Evolutionary conservation across 768 basidiomycete genomes (phyloP), one percentile per base, ranked within the genome.

Genomic region (Termitomyces sp.): DNA sequence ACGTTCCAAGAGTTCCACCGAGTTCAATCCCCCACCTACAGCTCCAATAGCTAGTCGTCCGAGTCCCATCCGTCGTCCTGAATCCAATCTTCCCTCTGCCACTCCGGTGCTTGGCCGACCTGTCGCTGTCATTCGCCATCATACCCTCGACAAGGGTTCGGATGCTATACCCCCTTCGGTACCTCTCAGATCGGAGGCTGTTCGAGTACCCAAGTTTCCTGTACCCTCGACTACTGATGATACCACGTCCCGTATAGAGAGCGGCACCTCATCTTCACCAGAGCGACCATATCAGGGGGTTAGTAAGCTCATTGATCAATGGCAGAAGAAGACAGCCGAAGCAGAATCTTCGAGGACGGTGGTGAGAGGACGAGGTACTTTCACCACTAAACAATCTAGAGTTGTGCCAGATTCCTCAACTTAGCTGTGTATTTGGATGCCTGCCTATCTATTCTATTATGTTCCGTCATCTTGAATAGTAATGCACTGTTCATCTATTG

Each of bases 281-380:
- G 91, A 94, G 66, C 78, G 80, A 54, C 87, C 89, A 32, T 94
- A 86, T 69, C 86, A 84, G 65, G 92, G 92, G 37, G 92, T 94
- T 43, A 87, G 90, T 29, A 89, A 81, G 71, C 76, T 94, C 35
- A 93, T 94, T 61, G 89, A 91, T 66, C 84, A 92, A 66, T 94
- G 92, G 92, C 90, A 94, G 69, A 84, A 82, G 57, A 92, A 88
- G 72, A 83, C 86, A 35, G 85, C 81, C 17, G 87, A 86, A 61
- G 72, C 73, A 19, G 84, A 82, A 37, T 65, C 71, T 47, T 59
- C 74, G 25, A 75, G 69, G 25, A 66, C 67, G 21, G 61, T 59
- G 29, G 45, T 65, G 25, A 56, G 43, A 59, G 66, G 53, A 66
- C 75, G 79, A 44, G 69, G 68, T 41, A 75, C 71, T 32, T 60